Evolutionary conservation across 2,329 filamentous ascomycete genomes (phyloP).

Genomic region (Ceratocystis papillata): DNA sequence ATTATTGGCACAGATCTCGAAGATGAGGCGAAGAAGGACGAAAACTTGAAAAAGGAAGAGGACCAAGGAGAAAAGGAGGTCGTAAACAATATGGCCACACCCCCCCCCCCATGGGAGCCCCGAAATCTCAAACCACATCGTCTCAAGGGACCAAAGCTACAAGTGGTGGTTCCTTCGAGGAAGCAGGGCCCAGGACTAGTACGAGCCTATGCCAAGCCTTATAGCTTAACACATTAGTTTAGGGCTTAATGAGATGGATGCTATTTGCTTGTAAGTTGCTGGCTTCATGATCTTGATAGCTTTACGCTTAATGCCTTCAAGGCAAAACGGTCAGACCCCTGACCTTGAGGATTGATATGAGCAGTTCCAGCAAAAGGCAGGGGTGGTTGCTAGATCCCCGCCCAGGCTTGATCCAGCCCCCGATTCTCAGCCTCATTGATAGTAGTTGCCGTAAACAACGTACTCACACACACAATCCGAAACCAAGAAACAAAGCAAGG

Average conservation of each 20-base stretch:
- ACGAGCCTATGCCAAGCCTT: background rate
- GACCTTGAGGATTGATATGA: too few species aligned
- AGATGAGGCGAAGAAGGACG: background rate
- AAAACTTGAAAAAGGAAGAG: background rate
- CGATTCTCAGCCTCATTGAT: background rate
- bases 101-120: background rate
- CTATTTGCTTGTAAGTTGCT: too few species aligned
- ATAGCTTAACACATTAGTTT: background rate
- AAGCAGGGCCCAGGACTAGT: background rate
- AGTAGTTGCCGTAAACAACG: background rate
- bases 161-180: background rate
- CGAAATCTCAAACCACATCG: slow-evolving; percentile 8
- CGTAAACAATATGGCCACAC: background rate
- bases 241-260: background rate
- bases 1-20: slow-evolving; percentile 2
- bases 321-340: too few species aligned
- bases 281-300: too few species aligned
- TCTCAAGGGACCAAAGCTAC: slow-evolving; percentile 5
- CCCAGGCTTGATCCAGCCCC: background rate
- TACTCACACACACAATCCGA: background rate
- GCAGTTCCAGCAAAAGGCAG: background rate
- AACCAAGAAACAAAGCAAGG: background rate
- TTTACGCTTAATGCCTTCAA: too few species aligned
- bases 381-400: background rate
- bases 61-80: background rate